A percentile compares a stretch with the other conserved stretches of the same genome.
Evolutionary conservation across 169 alveolate genomes (phyloP).

Genomic region (Eimeria praecox): DNA sequence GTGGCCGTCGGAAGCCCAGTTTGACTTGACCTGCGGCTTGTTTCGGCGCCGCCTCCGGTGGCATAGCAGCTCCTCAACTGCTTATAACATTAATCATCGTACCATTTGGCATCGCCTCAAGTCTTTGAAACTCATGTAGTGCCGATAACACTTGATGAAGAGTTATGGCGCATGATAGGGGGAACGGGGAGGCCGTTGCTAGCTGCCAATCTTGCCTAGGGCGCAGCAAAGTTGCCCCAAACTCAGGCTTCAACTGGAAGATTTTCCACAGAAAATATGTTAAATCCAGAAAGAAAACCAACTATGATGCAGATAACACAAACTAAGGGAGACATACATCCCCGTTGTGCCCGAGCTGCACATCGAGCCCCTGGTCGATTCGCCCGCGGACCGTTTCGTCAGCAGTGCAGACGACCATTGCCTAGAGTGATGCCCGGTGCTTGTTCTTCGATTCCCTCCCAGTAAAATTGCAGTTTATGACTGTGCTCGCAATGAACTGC

Average conservation of each 20-base stretch:
- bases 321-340: background rate
- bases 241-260: background rate
- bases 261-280: background rate
- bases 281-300: background rate
- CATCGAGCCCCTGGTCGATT: constrained; percentile 11
- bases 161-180: background rate
- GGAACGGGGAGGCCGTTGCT: constrained; percentile 43
- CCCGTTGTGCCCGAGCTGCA: background rate
- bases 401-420: constrained; percentile 27
- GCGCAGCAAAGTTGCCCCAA: background rate
- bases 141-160: background rate
- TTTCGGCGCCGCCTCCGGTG: constrained; percentile 40
- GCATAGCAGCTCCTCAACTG: constrained; percentile 24
- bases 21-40: constrained; percentile 14
- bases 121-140: background rate
- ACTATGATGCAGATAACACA: background rate
- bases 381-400: constrained; percentile 56
- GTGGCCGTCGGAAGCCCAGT: background rate
- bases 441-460: background rate
- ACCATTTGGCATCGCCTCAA: background rate
- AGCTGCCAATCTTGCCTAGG: constrained; percentile 25
- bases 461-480: background rate
- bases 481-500: background rate
- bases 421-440: background rate
- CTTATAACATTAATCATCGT: background rate